Evolutionary conservation across 768 basidiomycete genomes (phyloP).

Genomic region (Trametes villosa): DNA sequence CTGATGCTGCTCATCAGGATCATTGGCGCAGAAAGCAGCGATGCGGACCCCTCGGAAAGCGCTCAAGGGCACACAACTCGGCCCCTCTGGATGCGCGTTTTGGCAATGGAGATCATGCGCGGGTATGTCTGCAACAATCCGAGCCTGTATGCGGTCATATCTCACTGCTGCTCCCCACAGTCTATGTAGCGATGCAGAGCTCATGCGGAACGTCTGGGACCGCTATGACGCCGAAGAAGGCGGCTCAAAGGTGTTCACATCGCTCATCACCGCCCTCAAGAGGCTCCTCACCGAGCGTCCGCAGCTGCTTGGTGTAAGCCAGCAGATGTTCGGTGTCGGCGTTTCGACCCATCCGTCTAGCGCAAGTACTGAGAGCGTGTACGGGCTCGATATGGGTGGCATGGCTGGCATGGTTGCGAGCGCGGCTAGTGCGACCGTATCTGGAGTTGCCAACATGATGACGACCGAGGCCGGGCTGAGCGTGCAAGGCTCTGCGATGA

Average conservation of each 20-base stretch:
- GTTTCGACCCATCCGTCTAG: conserved; percentile 46
- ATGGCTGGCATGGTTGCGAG: conserved; percentile 85
- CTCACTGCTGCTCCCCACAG: conserved; percentile 38
- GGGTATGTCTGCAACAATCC: conserved; percentile 52
- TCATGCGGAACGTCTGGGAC: conserved; percentile 80
- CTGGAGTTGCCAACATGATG: conserved; percentile 87
- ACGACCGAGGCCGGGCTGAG: conserved; percentile 72
- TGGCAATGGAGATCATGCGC: conserved; percentile 91
- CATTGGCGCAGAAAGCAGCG: conserved; percentile 56
- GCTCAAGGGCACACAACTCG: conserved; percentile 36
- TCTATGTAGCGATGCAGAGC: conserved; percentile 77
- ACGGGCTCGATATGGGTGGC: conserved; percentile 64
- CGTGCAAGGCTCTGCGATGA: conserved; percentile 77
- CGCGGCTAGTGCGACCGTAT: conserved; percentile 82
- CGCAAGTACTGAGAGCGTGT: conserved; percentile 43
- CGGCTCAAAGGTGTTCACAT: conserved; percentile 73
- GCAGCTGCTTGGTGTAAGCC: conserved; percentile 72
- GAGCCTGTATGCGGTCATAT: not conserved
- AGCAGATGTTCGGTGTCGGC: conserved; percentile 85
- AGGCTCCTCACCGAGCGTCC: conserved; percentile 91
- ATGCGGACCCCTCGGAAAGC: conserved; percentile 26
- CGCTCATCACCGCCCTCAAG: conserved; percentile 82
- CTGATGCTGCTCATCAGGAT: conserved; percentile 71
- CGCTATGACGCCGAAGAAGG: conserved; percentile 67
- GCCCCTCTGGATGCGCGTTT: conserved; percentile 86